A percentile compares a stretch with the other conserved stretches of the same genome.
These are phyloP conservation scores for Brasilioporus rufonigricans DNA, from an alignment of 768 basidiomycete genomes.

Conservation along the genomic window DNA sequence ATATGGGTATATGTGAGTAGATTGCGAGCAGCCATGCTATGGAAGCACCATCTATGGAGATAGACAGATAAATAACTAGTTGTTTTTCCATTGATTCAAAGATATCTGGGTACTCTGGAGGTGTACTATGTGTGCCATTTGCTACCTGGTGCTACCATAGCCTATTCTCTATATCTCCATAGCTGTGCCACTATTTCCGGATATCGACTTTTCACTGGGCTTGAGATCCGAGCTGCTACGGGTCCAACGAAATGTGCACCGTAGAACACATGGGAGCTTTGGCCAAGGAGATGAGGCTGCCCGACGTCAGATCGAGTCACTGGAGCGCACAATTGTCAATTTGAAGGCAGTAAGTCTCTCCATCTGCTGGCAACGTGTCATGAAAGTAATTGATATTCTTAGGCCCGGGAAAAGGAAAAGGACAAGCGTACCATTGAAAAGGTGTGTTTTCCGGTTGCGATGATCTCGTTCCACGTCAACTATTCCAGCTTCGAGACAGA, in stretches of 20 bases:
- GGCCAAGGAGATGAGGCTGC: neutral
- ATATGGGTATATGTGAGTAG: too few relatives aligned
- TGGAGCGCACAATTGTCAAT: constrained; percentile 4
- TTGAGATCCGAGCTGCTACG: constrained; percentile 6
- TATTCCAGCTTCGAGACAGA: constrained; percentile 11
- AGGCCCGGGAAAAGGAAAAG: constrained; percentile 13
- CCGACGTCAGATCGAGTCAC: constrained; percentile 6
- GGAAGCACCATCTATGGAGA: too few relatives aligned
- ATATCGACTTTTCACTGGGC: too few relatives aligned
- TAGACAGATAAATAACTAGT: too few relatives aligned
- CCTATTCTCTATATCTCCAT: too few relatives aligned
- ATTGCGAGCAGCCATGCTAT: too few relatives aligned
- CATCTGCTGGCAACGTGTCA: neutral
- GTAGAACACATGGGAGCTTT: neutral
- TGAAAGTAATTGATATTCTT: neutral
- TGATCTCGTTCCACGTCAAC: neutral
- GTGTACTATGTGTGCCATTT: too few relatives aligned
- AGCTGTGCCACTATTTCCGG: too few relatives aligned
- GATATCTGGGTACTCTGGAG: too few relatives aligned
- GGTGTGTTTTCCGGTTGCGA: neutral
- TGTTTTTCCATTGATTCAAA: too few relatives aligned
- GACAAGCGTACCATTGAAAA: constrained; percentile 17
- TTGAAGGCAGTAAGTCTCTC: constrained; percentile 7
- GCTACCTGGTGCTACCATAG: too few relatives aligned
- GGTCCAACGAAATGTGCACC: neutral